Base-by-base conservation (phyloP, 352 stramenopile species). In the Pythium insidiosum region DNA sequence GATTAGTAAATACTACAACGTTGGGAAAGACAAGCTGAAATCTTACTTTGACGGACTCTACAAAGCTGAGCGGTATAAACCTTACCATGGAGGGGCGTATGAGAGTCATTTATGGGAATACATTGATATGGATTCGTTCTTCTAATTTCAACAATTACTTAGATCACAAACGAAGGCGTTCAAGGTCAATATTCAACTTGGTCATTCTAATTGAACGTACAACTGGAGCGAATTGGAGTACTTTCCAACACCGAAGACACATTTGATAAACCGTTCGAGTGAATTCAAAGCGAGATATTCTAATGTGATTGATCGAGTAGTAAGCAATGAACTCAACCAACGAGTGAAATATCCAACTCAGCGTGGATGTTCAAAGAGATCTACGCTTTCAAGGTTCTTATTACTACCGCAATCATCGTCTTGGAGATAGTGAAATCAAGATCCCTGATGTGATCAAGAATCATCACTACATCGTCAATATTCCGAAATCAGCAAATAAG, bases 381-480 rank as follows among this genome's bases (percentile, higher is more conserved):
- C 50, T 22, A 50, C 39, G 35, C 38, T 23, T 58, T 54, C 29
- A 50, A 58, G 36, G 39, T 58, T 29, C 37, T 50, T 24, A 25
- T 63, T 48, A 53, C 22, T 35, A 56, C 21, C 49, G 43, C 26
- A 35, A 53, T 29, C 49, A 63, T 28, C 41, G 34, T 7, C 15
- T 63, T 1, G 45, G 55, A 6, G 49, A 57, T 45, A 52, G 19
- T 21, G n/a, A n/a, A n/a, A 52, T 12, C 38, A 35, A 57, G 2
- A 46, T 58, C 2, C 21, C 48, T 21, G 26, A 39, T 33, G 42
- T 38, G 13, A 63, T 58, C 23, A 40, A 39, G 21, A 42, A 46
- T 6, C 58, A 63, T 29, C 37, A 42, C 24, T 41, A 50, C 31
- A 41, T 63, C 21, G 54, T 58, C 38, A 51, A 63, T 38, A 58